Conservation (phyloP, 2,329 filamentous ascomycete species). For the Scedosporium apiospermum region DNA sequence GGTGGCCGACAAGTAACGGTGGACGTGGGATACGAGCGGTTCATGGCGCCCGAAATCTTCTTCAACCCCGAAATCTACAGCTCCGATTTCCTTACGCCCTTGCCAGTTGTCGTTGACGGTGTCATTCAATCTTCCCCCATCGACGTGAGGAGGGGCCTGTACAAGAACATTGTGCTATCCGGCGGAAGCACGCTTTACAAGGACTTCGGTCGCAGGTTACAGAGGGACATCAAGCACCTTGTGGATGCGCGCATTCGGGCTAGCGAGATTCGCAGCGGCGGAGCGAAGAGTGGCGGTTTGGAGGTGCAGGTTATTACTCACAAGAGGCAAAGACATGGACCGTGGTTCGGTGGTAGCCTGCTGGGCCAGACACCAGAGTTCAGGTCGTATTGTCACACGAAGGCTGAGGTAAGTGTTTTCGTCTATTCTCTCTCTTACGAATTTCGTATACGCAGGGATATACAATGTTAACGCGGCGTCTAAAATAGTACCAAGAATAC, state of each 20-base stretch:
- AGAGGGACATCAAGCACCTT: slow-evolving; percentile 92
- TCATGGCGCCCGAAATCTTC: slow-evolving; percentile 97
- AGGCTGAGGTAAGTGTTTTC: slow-evolving; percentile 51
- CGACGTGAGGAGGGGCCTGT: slow-evolving; percentile 89
- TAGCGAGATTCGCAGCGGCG: slow-evolving; percentile 84
- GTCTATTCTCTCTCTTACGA: neutral
- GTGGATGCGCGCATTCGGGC: slow-evolving; percentile 89
- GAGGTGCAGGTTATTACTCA: slow-evolving; percentile 97
- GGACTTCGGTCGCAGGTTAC: slow-evolving; percentile 90
- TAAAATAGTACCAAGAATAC: slow-evolving; percentile 75
- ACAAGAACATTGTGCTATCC: slow-evolving; percentile 99
- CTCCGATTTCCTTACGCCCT: slow-evolving; percentile 92
- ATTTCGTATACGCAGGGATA: neutral
- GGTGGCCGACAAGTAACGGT: slow-evolving; percentile 78
- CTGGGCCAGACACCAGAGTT: slow-evolving; percentile 97
- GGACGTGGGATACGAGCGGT: slow-evolving; percentile 95
- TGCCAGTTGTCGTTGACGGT: slow-evolving; percentile 87
- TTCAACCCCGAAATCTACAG: slow-evolving; percentile 99
- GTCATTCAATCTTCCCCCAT: slow-evolving; percentile 98
- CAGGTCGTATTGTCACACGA: slow-evolving; percentile 96
- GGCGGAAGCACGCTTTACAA: slow-evolving; percentile 97
- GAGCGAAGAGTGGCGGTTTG: slow-evolving; percentile 84
- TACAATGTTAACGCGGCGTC: neutral
- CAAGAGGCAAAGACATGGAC: slow-evolving; percentile 93
- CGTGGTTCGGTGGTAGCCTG: slow-evolving; percentile 96